Base-by-base conservation (phyloP, 2,329 filamentous ascomycete species). In the Passalora sequoiae region DNA sequence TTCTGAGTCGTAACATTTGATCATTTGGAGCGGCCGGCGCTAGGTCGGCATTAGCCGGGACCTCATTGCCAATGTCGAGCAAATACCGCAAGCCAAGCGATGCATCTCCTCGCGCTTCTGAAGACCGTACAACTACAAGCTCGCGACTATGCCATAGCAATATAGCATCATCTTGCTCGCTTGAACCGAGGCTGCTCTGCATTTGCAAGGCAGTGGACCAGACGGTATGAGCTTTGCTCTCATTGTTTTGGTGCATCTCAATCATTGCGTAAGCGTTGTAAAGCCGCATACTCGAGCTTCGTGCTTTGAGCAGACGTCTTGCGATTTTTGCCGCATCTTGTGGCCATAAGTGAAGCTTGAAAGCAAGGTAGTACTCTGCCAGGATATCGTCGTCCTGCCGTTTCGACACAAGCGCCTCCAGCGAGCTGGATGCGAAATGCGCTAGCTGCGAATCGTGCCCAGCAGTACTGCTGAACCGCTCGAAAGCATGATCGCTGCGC, bases 221-320 rank as follows among this genome's bases (percentile, higher is more conserved):
- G 0, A 92, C 80, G 39, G 78, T 80, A 16, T 72, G 67, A 4
- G 84, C 81, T 35, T 78, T 69, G 1, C 77, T 71, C 1, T 60
- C 53, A 17, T 83, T 81, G 0, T 73, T 77, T 21, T 74, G 74
- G 1, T 70, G 69, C 52, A 67, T 73, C 63, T 94, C 86, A 3
- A 88, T 78, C 10, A 87, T 66, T 0, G 84, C 86, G 58, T 91
- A 94, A 0, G 81, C 79, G 53, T 88, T 84, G 65, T 94, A 96
- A 0, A 96, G 69, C 10, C 72, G 69, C 3, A 86, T 62, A 54
- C 80, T 83, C 1, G 77, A 71, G 0, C 81, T 71, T 43, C 78
- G 76, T 36, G 73, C 73, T 59, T 85, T 91, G n/a, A 96, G 65
- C 0, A 94, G 68, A 5, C 67, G 66, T 57, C 87, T 94, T 0